Base-by-base conservation (phyloP, 305 asterid genomes). In the Nicotiana rustica region DNA sequence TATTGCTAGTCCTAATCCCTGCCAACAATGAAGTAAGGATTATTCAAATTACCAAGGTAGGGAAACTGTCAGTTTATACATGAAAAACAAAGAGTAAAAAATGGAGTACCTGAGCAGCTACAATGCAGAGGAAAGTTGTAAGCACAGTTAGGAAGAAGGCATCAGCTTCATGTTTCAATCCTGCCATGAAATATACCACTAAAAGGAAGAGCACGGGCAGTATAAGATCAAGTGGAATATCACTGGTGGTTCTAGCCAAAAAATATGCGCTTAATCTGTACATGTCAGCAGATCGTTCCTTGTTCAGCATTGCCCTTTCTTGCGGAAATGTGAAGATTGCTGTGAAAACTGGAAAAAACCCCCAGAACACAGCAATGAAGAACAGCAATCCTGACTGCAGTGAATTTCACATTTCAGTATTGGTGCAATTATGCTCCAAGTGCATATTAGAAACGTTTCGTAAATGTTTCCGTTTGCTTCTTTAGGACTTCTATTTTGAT, bases 301-400 rank as follows among this genome's bases (percentile, higher is more conserved):
- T 97, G 90, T 89, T 90, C 82, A 97, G 89, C 99, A 97, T 95
- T 21, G 99, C 99, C 82, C 97, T 85, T 87, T 97, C 99, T 90
- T 97, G 99, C 6, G 99, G 99, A 84, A 97, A 97, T 19, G 99
- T 90, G 82, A 97, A 97, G 69, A 97, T 97, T 64, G 99, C 98
- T 13, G 99, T 97, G 93, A 93, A 97, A 59, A 97, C 99, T 2
- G 99, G 99, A 85, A 97, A 95, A 82, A 97, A 95, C 0, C 98
- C 99, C 99, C 99, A 97, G 86, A 97, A 97, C 13, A 97, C 99
- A 7, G 97, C 95, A 14, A 97, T 92, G 91, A 97, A 97, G 94
- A 97, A 97, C 56, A 97, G 88, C 85, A 97, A 78, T 52, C 99
- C 99, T 0, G 97, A 97, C 99, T 97, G 94, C 86, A 84, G 83